Percentiles rank a stretch among this genome's conserved stretches.
Evolutionary conservation across 352 stramenopile genomes (phyloP).

Genomic region (Phytophthora pistaciae): DNA sequence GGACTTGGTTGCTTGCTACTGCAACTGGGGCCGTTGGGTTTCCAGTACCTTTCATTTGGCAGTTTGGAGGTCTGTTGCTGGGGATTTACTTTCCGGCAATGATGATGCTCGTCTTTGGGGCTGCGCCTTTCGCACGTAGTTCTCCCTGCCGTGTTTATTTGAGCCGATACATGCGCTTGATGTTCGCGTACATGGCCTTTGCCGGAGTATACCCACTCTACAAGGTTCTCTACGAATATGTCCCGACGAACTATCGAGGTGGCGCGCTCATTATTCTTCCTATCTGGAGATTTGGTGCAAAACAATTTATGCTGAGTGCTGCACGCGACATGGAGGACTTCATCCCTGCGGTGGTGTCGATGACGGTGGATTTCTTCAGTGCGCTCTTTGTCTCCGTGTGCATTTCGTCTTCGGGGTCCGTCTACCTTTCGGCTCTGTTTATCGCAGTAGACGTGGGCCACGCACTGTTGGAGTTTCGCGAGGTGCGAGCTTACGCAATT

Average conservation of each 20-base stretch:
- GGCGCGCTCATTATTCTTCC: constrained; percentile 3
- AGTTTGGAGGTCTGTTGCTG: constrained; percentile 14
- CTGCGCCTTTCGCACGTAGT: constrained; percentile 3
- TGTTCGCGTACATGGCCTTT: constrained; percentile 6
- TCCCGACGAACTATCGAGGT: constrained; percentile 6
- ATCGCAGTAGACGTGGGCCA: constrained; percentile 16
- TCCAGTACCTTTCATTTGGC: constrained; percentile 20
- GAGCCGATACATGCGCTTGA: background rate
- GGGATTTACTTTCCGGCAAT: constrained; percentile 13
- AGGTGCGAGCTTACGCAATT: constrained; percentile 14
- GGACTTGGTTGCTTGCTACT: background rate
- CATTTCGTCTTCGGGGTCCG: constrained; percentile 22
- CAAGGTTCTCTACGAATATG: constrained; percentile 18
- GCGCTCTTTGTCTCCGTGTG: constrained; percentile 33
- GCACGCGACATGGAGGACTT: constrained; percentile 22
- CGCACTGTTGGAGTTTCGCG: constrained; percentile 20
- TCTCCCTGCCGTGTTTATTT: constrained; percentile 7
- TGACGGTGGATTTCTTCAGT: constrained; percentile 35
- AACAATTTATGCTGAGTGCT: constrained; percentile 25
- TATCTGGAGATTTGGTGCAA: constrained; percentile 23
- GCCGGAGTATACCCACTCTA: constrained; percentile 18
- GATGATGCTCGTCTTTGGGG: constrained; percentile 6
- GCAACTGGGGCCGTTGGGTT: constrained; percentile 10
- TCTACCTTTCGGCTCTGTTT: constrained; percentile 9
- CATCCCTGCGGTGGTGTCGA: constrained; percentile 16